These are phyloP conservation scores for Mycena galericulata DNA, from an alignment of 768 basidiomycete genomes.

Conservation along the genomic window DNA sequence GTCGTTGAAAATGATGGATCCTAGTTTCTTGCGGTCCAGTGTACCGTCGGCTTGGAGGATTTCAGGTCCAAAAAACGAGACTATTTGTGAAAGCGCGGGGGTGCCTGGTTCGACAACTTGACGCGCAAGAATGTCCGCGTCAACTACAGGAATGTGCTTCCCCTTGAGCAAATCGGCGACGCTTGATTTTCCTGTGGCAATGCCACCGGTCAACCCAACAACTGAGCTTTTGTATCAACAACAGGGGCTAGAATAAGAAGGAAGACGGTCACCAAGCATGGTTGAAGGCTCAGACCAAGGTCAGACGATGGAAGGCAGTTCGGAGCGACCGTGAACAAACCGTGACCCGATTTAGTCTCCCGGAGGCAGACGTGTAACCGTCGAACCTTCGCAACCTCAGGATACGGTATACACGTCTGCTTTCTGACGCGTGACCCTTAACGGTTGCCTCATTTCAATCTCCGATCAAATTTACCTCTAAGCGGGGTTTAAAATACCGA, in stretches of 20 bases:
- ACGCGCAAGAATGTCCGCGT: constrained; percentile 92
- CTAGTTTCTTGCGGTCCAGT: constrained; percentile 87
- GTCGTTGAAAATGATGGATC: constrained; percentile 87
- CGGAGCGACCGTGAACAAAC: too few species aligned
- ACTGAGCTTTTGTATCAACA: constrained; percentile 59
- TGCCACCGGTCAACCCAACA: constrained; percentile 95
- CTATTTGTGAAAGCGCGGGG: constrained; percentile 74
- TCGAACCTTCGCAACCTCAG: too few species aligned
- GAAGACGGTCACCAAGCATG: constrained; percentile 29
- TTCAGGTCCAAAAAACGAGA: constrained; percentile 74
- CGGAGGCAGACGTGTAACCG: too few species aligned
- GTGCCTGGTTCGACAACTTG: constrained; percentile 89
- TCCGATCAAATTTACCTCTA: too few species aligned
- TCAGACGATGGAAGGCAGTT: too few species aligned
- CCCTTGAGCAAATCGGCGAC: constrained; percentile 80
- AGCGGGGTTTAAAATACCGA: too few species aligned
- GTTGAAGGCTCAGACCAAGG: background rate
- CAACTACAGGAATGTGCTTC: constrained; percentile 84
- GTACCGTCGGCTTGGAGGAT: constrained; percentile 76
- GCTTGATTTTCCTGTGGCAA: constrained; percentile 96
- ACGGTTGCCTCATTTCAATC: too few species aligned
- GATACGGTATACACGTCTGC: too few species aligned
- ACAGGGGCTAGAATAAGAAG: background rate
- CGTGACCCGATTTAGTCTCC: too few species aligned
- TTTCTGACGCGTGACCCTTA: too few species aligned